Conservation (phyloP, 371 early-diverging fungal genomes). For the Synchytrium microbalum region DNA sequence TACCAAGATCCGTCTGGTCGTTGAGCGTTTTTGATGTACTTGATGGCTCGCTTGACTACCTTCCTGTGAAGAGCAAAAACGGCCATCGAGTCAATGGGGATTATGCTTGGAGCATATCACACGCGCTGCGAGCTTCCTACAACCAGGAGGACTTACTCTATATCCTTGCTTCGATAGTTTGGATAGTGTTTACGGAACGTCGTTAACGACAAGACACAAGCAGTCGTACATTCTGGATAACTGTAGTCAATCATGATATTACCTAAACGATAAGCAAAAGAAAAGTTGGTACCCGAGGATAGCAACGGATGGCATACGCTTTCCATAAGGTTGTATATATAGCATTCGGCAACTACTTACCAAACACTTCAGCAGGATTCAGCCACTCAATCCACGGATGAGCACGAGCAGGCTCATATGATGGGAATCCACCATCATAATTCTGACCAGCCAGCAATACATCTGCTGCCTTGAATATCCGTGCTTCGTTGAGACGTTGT, state of each 20-base stretch:
- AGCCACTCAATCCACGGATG: slow-evolving; percentile 69
- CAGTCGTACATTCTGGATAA: slow-evolving; percentile 95
- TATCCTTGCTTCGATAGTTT: slow-evolving; percentile 71
- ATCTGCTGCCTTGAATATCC: slow-evolving; percentile 80
- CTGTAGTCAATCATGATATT: slow-evolving; percentile 96
- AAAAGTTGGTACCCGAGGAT: neutral
- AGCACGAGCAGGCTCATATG: slow-evolving; percentile 81
- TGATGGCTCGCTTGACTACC: slow-evolving; percentile 52
- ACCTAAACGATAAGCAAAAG: slow-evolving; percentile 16
- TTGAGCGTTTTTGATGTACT: slow-evolving; percentile 67
- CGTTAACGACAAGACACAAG: slow-evolving; percentile 75
- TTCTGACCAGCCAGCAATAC: slow-evolving; percentile 89
- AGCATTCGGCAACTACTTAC: too few species aligned
- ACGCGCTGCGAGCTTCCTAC: neutral
- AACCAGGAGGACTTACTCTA: slow-evolving; percentile 43
- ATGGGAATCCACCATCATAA: slow-evolving; percentile 80
- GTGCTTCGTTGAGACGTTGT: slow-evolving; percentile 40
- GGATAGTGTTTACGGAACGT: slow-evolving; percentile 71
- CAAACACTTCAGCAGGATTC: slow-evolving; percentile 95
- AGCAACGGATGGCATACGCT: neutral
- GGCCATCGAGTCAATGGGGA: neutral
- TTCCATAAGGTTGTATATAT: neutral
- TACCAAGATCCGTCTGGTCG: slow-evolving; percentile 86
- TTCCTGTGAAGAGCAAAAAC: slow-evolving; percentile 12
- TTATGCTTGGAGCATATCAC: slow-evolving; percentile 2